Evolutionary conservation across 108 stramenopile species (phyloP), one percentile per base, ranked within the genome.

Genomic region (Nitzschia putrida): DNA sequence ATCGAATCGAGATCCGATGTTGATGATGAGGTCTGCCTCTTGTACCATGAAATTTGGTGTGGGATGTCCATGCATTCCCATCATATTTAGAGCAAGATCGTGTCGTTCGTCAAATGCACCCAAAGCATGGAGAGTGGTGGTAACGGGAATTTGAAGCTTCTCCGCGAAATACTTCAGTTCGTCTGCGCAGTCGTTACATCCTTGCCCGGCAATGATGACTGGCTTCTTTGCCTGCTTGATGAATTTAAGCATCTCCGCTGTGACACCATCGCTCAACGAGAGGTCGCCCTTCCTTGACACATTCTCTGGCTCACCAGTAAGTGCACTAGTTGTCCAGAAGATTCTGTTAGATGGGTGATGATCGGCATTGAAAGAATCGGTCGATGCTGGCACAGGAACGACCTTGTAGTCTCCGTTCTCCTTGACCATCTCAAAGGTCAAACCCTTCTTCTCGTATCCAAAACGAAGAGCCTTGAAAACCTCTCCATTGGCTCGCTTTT

Each of bases 31-130:
- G 66, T 95, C 95, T 14, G 90, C 84, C 50, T 92, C 88, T 75
- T 95, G 95, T n/a, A 91, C 80, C 78, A 92, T 73, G 54, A 85
- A 95, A 74, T 95, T 95, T 21, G 95, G 91, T 38, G 90, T 92
- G 10, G 95, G 85, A 44, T 92, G 91, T 0, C 92, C 95, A 76
- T 95, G 95, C 95, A 95, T 95, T 34, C 95, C 91, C 59, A 95
- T 64, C 89, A 95, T 93, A 57, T 93, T 93, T 54, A 92, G 80
- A 44, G 94, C 91, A 12, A 95, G 87, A 20, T 79, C 81, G 70
- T 87, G 83, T 40, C 94, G 66, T 63, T 95, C 94, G 54, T 95
- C 94, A 56, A 93, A 95, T 34, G 72, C 77, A 45, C 94, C 94
- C 22, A 95, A 71, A 20, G 83, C 94, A 54, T 95, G 94, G 25